These are phyloP conservation scores for Pouteria campechiana DNA, from an alignment of 179 eudicot species.

Conservation along the genomic window DNA sequence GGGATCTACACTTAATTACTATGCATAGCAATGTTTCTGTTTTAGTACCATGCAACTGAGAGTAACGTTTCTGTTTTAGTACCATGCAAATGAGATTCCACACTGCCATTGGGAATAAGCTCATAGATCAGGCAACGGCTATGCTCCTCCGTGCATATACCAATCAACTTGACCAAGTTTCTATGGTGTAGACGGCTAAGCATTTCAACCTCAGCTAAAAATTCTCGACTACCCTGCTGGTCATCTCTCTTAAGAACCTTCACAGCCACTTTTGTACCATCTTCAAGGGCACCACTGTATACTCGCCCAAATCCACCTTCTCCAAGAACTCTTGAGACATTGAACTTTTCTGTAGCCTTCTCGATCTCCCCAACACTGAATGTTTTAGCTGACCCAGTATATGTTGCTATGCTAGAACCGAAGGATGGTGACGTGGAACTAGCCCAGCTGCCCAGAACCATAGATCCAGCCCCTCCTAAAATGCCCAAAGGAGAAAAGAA, in stretches of 20 bases:
- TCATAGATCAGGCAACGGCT: conserved; percentile 77
- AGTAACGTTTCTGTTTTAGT: neutral
- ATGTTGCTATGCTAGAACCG: conserved; percentile 42
- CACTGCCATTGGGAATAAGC: conserved; percentile 94
- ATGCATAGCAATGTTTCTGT: neutral
- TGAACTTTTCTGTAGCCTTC: conserved; percentile 62
- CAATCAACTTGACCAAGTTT: conserved; percentile 83
- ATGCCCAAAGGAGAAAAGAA: too few relatives aligned
- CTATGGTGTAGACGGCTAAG: conserved; percentile 88
- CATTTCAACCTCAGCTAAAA: conserved; percentile 97
- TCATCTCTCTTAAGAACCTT: conserved; percentile 80
- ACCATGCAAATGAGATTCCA: conserved; percentile 97
- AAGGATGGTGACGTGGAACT: conserved; percentile 53
- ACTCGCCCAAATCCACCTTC: conserved; percentile 99
- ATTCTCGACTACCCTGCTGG: conserved; percentile 74
- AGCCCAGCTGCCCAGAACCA: conserved; percentile 34
- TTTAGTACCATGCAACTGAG: neutral
- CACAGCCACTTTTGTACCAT: conserved; percentile 76
- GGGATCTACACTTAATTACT: too few relatives aligned
- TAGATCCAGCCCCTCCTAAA: conserved; percentile 41
- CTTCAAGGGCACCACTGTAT: conserved; percentile 57
- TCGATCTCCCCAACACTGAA: conserved; percentile 57
- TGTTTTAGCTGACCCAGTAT: conserved; percentile 62
- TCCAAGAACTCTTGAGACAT: conserved; percentile 53
- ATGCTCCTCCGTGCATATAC: conserved; percentile 71